These are phyloP conservation scores for Fraxinus baroniana DNA, from an alignment of 305 asterid genomes.

Conservation along the genomic window DNA sequence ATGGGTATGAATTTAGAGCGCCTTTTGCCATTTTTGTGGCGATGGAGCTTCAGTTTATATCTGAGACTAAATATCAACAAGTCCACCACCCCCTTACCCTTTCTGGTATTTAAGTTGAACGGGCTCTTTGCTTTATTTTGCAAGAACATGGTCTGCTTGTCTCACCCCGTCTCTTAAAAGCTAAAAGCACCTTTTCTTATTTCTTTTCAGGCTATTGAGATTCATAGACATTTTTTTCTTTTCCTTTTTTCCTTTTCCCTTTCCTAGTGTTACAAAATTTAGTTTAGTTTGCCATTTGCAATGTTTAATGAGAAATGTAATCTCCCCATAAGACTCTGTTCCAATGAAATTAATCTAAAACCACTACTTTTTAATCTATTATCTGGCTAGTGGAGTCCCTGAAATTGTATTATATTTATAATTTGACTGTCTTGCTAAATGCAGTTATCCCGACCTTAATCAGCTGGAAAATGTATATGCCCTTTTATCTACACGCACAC, in stretches of 20 bases:
- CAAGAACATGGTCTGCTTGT: not conserved
- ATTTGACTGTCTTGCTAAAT: not conserved
- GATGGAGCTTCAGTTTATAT: not conserved
- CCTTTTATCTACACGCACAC: not conserved
- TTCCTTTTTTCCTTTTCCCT: not conserved
- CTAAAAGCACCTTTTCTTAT: not conserved
- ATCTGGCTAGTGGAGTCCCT: not conserved
- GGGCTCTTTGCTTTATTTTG: not conserved
- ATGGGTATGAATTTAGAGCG: not conserved
- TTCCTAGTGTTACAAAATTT: not conserved
- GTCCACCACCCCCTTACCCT: not conserved
- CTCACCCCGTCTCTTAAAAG: not conserved
- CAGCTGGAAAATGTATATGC: constrained; percentile 50
- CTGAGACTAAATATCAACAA: not conserved
- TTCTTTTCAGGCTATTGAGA: not conserved
- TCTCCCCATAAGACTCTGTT: not conserved
- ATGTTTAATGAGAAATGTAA: not conserved
- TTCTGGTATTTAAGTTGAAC: not conserved
- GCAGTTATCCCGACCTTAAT: constrained; percentile 31
- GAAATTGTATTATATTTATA: not conserved
- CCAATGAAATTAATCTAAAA: not conserved
- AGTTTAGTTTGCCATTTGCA: not conserved
- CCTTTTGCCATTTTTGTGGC: not conserved
- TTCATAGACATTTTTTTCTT: not conserved
- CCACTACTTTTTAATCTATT: not conserved